Conservation (phyloP, 2,329 filamentous ascomycete genomes). For the Ceratocystis harringtonii region DNA sequence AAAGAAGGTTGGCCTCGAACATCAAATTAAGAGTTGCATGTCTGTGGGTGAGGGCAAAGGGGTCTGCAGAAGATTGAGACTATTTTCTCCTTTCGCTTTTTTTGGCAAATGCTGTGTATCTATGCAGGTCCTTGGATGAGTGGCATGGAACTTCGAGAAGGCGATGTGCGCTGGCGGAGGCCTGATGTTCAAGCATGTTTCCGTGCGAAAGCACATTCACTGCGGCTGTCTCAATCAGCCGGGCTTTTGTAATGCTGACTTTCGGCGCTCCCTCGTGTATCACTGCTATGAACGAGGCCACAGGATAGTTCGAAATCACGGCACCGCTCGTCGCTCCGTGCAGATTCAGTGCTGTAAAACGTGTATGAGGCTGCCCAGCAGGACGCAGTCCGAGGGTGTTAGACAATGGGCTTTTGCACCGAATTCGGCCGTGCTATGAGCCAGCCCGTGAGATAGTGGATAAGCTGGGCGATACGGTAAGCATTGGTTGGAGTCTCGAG, state of each 20-base stretch:
- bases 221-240: neutral
- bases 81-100: neutral
- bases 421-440: no score
- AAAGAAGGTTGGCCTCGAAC: neutral
- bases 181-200: neutral
- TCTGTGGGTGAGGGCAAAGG: neutral
- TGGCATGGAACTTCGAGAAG: neutral
- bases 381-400: no score
- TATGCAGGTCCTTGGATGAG: neutral
- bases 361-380: no score
- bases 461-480: no score
- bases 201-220: neutral
- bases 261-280: neutral
- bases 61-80: neutral
- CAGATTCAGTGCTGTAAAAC: no score
- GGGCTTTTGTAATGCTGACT: neutral
- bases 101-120: neutral
- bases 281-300: neutral
- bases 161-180: neutral
- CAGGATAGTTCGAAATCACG: neutral
- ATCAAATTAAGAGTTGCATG: neutral
- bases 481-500: no score
- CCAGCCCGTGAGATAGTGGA: no score
- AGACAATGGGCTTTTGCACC: no score
- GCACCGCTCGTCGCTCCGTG: no score